These are phyloP conservation scores for Fusarium sp. DNA, from an alignment of 2,329 filamentous ascomycete species.

Conservation along the genomic window DNA sequence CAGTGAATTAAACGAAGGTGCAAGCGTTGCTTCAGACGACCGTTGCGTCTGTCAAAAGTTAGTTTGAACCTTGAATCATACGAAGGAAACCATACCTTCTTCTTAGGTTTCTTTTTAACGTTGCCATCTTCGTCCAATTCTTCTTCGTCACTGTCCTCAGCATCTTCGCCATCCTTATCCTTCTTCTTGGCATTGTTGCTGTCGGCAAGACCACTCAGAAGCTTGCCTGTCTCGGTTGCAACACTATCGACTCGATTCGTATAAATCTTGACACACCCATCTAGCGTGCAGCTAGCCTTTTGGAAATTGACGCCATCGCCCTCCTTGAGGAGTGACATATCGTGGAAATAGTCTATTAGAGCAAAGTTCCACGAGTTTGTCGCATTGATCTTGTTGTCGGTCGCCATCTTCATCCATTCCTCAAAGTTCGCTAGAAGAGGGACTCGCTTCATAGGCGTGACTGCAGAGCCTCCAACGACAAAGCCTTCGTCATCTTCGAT, in stretches of 20 bases:
- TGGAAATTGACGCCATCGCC: constrained; percentile 98
- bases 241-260: constrained; percentile 98
- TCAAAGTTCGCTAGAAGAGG: constrained; percentile 98
- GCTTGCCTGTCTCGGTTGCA: constrained; percentile 94
- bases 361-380: constrained; percentile 99
- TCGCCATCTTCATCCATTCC: constrained; percentile 99
- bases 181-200: constrained; percentile 83
- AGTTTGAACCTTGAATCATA: constrained; percentile 3
- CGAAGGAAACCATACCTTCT: constrained; percentile 70
- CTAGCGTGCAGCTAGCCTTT: constrained; percentile 95
- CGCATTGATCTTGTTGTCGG: constrained; percentile 99
- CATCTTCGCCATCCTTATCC: constrained; percentile 72
- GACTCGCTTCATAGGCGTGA: constrained; percentile 96
- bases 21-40: constrained; percentile 93
- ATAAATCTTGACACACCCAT: constrained; percentile 99
- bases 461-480: constrained; percentile 77
- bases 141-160: constrained; percentile 75
- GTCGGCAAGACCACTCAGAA: constrained; percentile 92
- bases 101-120: constrained; percentile 73
- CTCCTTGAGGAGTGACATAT: constrained; percentile 97
- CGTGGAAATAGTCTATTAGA: constrained; percentile 99
- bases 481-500: constrained; percentile 68
- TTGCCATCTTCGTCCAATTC: constrained; percentile 73
- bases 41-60: constrained; percentile 67
- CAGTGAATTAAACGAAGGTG: constrained; percentile 85